phyloP scores from a whole-genome alignment of 73 alveolate genomes.

The Halteria grandinella region DNA sequence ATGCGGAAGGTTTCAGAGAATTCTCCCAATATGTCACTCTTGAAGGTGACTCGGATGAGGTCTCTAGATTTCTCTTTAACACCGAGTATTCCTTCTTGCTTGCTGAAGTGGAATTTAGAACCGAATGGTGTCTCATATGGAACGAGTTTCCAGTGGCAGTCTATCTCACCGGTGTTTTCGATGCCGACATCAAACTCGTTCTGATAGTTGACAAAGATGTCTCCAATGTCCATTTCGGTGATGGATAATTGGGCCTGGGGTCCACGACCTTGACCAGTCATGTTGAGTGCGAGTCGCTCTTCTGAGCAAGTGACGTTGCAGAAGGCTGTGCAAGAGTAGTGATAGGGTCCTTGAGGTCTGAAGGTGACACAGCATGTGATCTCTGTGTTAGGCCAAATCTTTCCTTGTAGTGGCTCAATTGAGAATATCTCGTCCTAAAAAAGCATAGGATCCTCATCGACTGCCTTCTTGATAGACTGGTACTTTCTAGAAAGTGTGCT shows the following conservation, averaged over 20 bases:
- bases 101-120: constrained; percentile 78
- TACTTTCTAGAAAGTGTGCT: constrained; percentile 84
- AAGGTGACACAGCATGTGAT: constrained; percentile 96
- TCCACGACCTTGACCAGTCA: constrained; percentile 99
- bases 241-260: constrained; percentile 96
- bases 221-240: constrained; percentile 95
- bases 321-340: constrained; percentile 93
- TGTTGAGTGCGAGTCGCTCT: constrained; percentile 97
- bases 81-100: constrained; percentile 85
- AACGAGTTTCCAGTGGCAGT: constrained; percentile 73
- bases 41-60: constrained; percentile 83
- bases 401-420: constrained; percentile 98
- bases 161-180: constrained; percentile 85
- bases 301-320: constrained; percentile 98
- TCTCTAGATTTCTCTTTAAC: constrained; percentile 89
- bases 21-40: constrained; percentile 98
- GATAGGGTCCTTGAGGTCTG: constrained; percentile 97
- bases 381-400: constrained; percentile 99
- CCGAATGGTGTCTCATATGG: constrained; percentile 92
- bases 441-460: constrained; percentile 98
- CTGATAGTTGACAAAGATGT: constrained; percentile 89
- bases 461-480: constrained; percentile 93
- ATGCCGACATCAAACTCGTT: constrained; percentile 82
- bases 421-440: constrained; percentile 99
- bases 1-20: constrained; percentile 98